Evolutionary conservation across 495 filamentous ascomycete genomes (phyloP).

Genomic region (Talaromyces borbonicus): DNA sequence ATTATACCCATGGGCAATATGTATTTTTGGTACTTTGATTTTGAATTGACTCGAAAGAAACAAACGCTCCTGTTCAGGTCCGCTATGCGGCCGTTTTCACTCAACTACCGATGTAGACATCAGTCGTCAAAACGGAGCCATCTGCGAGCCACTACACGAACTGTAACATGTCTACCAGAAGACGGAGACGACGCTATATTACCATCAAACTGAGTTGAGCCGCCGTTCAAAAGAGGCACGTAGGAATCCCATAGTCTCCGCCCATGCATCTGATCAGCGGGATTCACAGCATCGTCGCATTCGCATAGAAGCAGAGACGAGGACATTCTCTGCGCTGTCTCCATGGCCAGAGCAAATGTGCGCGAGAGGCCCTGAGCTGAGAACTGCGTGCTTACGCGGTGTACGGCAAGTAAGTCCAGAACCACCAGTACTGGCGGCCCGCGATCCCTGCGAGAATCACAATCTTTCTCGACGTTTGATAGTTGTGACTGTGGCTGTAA

Average conservation of each 20-base stretch:
- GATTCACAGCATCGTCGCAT: conserved; percentile 25
- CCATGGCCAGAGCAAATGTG: conserved; percentile 57
- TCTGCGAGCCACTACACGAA: conserved; percentile 51
- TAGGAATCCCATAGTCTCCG: conserved; percentile 39
- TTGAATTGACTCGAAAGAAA: no score
- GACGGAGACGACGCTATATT: conserved; percentile 44
- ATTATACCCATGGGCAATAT: conserved; percentile 12
- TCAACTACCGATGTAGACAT: no score
- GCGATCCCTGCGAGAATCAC: no score
- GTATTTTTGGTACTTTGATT: conserved; percentile 11
- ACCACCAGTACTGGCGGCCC: conserved; percentile 42
- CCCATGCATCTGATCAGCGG: conserved; percentile 19
- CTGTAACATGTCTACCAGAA: conserved; percentile 57
- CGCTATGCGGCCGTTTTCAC: no score
- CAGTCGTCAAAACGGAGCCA: conserved; percentile 57
- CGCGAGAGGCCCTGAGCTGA: conserved; percentile 72
- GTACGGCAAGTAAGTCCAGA: conserved; percentile 56
- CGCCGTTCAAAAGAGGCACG: conserved; percentile 56
- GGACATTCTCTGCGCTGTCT: conserved; percentile 39
- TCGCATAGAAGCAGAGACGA: conserved; percentile 34
- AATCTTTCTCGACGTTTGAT: no score
- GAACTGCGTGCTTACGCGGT: conserved; percentile 67
- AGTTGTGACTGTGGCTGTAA: conserved; percentile 18
- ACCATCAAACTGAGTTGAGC: conserved; percentile 40
- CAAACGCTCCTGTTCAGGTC: no score